phyloP scores from a whole-genome alignment of 2,329 filamentous ascomycete species.

The Aspergillus thermomutatus region DNA sequence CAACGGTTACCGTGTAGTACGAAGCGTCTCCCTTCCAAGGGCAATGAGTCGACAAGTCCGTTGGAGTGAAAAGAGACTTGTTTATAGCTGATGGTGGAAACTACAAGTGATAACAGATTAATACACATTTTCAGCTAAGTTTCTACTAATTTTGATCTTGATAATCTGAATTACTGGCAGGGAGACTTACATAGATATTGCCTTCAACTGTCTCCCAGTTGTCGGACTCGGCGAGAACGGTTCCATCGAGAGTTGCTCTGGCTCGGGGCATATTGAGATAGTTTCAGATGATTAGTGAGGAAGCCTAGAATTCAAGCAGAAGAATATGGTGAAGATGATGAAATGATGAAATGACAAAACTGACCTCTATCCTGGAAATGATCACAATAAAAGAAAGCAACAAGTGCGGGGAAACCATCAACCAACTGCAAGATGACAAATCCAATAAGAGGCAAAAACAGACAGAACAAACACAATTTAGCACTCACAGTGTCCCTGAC shows the following conservation, averaged over 20 bases:
- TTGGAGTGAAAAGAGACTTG: conserved; percentile 43
- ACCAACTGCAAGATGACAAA: neutral
- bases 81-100: conserved; percentile 48
- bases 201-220: conserved; percentile 56
- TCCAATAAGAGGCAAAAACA: neutral
- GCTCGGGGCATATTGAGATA: conserved; percentile 34
- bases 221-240: conserved; percentile 49
- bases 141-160: neutral
- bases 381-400: neutral
- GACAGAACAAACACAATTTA: neutral
- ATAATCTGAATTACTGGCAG: neutral
- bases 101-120: conserved; percentile 6
- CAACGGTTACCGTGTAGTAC: conserved; percentile 54
- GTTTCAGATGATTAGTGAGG: neutral
- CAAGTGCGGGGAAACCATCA: neutral
- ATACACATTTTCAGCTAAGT: neutral
- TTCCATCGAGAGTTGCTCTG: conserved; percentile 49
- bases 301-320: neutral
- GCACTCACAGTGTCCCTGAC: neutral
- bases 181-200: conserved; percentile 50
- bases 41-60: conserved; percentile 49
- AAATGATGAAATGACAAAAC: neutral
- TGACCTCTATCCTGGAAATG: neutral
- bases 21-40: conserved; percentile 57
- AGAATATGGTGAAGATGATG: neutral